Evolutionary conservation across 495 filamentous ascomycete species (phyloP).

Genomic region (Platismatia glauca): DNA sequence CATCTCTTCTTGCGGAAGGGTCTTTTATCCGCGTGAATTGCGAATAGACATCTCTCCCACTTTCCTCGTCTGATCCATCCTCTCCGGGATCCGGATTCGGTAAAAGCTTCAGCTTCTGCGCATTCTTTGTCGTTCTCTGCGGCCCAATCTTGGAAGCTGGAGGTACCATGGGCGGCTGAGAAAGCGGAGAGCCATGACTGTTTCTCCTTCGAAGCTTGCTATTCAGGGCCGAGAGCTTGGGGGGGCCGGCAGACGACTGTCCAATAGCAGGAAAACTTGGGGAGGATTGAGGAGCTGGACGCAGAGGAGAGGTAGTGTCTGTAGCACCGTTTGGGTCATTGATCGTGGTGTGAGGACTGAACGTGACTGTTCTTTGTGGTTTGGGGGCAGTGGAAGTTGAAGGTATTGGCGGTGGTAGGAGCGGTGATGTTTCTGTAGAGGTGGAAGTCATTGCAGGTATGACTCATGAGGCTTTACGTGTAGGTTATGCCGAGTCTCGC

Average conservation of each 20-base stretch:
- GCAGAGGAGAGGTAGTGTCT: conserved; percentile 36
- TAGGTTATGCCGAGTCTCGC: neutral
- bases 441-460: conserved; percentile 21
- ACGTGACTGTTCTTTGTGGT: conserved; percentile 54
- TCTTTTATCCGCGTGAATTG: conserved; percentile 95
- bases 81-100: conserved; percentile 80
- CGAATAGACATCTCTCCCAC: conserved; percentile 89
- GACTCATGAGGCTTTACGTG: neutral
- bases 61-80: conserved; percentile 71
- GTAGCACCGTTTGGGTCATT: conserved; percentile 44
- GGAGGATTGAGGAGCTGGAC: conserved; percentile 35
- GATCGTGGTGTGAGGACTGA: conserved; percentile 57
- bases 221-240: conserved; percentile 74
- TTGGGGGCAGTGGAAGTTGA: conserved; percentile 34
- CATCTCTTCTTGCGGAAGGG: conserved; percentile 84
- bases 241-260: conserved; percentile 40
- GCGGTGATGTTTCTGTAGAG: conserved; percentile 39
- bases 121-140: conserved; percentile 87
- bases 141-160: conserved; percentile 76
- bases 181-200: conserved; percentile 60
- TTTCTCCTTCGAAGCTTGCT: conserved; percentile 79
- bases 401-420: conserved; percentile 32
- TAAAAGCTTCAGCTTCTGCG: conserved; percentile 90
- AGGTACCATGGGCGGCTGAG: conserved; percentile 33
- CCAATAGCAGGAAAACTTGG: conserved; percentile 32